Evolutionary conservation across 805 yeast species (phyloP).

Genomic region (Yarrowia keelungensis): DNA sequence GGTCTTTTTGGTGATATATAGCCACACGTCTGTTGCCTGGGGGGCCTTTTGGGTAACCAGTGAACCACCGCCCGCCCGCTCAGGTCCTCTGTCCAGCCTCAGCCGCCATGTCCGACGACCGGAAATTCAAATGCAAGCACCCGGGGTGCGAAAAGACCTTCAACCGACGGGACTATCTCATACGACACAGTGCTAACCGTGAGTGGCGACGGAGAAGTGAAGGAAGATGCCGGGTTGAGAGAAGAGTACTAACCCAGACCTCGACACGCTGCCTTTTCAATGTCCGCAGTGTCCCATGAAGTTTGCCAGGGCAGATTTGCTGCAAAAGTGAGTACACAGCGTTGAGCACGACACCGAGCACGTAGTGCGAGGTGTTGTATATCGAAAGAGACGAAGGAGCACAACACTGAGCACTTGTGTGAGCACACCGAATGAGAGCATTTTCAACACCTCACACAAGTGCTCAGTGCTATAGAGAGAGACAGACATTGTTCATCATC

Average conservation of each 20-base stretch:
- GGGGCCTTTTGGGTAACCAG: neutral
- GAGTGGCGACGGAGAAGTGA: neutral
- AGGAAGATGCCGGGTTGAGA: no score
- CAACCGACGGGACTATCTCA: constrained; percentile 49
- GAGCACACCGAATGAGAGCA: no score
- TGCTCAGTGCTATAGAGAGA: no score
- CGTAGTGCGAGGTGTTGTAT: neutral
- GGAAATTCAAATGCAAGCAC: constrained; percentile 49
- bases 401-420: no score
- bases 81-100: neutral
- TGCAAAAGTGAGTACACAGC: constrained; percentile 30
- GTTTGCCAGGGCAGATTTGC: constrained; percentile 38
- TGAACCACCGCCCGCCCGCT: no score
- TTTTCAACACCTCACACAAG: no score
- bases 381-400: neutral
- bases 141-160: constrained; percentile 49
- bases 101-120: constrained; percentile 37
- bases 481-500: no score
- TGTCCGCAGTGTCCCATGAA: constrained; percentile 42
- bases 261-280: constrained; percentile 42
- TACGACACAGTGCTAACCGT: constrained; percentile 47
- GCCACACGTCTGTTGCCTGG: constrained; percentile 21
- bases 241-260: constrained; percentile 39
- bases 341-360: neutral
- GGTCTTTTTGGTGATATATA: constrained; percentile 28